These are phyloP conservation scores for Oldenlandia corymbosa DNA, from an alignment of 257 asterid genomes.

Conservation along the genomic window DNA sequence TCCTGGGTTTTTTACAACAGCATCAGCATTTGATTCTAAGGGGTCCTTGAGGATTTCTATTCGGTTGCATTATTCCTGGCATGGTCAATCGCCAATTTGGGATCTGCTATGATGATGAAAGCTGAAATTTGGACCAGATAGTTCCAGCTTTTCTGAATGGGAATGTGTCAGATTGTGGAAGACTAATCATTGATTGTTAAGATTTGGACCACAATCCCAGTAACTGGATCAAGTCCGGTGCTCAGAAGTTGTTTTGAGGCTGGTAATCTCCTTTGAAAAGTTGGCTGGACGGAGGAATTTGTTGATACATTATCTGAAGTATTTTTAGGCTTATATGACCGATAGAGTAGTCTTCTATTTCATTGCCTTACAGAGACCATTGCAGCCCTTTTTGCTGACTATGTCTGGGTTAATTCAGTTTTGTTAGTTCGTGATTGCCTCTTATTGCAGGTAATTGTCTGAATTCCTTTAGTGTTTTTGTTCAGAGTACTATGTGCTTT, in stretches of 20 bases:
- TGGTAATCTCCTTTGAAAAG: neutral
- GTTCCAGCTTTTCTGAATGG: slow-evolving; percentile 1
- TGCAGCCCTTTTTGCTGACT: slow-evolving; percentile 17
- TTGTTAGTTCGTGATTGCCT: slow-evolving; percentile 11
- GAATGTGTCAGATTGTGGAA: slow-evolving; percentile 9
- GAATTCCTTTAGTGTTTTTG: too few relatives aligned
- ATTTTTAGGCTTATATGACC: slow-evolving; percentile 22
- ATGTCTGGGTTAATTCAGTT: slow-evolving; percentile 27
- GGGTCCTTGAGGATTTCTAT: neutral
- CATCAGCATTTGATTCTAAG: neutral
- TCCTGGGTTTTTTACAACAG: neutral
- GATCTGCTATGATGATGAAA: slow-evolving; percentile 2
- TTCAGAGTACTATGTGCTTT: too few relatives aligned
- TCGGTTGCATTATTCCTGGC: neutral
- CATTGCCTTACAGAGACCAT: slow-evolving; percentile 39
- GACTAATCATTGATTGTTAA: slow-evolving; percentile 4
- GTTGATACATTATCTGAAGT: slow-evolving; percentile 19
- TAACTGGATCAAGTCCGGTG: neutral
- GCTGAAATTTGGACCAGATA: slow-evolving; percentile 9
- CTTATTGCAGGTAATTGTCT: slow-evolving; percentile 32
- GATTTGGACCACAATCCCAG: slow-evolving; percentile 9
- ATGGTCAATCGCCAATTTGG: neutral
- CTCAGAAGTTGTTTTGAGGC: neutral
- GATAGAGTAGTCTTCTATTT: slow-evolving; percentile 19
- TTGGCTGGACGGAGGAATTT: slow-evolving; percentile 6